Conservation (phyloP, 371 early-diverging fungal genomes). For the Funneliformis caledonium region DNA sequence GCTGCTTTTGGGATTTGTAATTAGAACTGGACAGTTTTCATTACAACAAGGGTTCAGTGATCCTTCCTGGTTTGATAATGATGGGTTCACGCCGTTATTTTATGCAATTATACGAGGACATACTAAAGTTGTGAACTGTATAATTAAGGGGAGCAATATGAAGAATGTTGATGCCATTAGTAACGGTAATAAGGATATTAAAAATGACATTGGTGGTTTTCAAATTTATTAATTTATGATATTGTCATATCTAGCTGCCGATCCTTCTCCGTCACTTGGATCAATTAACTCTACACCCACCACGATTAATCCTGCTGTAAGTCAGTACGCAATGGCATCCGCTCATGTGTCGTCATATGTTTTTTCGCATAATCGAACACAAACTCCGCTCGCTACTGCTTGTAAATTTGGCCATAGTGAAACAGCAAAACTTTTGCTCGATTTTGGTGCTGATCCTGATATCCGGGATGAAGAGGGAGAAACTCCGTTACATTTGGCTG, state of each 20-base stretch:
- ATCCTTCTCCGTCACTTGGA: neutral
- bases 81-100: slow-evolving; percentile 69
- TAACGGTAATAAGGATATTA: neutral
- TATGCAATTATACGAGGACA: slow-evolving; percentile 69
- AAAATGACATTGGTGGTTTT: neutral
- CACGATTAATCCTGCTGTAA: neutral
- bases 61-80: slow-evolving; percentile 59
- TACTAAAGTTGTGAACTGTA: slow-evolving; percentile 65
- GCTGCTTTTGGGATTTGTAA: slow-evolving; percentile 55
- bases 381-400: slow-evolving; percentile 41
- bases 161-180: neutral
- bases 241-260: neutral
- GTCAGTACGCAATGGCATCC: too few species aligned
- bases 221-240: too few species aligned
- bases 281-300: neutral
- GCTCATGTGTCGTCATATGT: neutral
- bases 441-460: slow-evolving; percentile 58
- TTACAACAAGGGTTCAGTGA: slow-evolving; percentile 46
- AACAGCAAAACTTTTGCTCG: slow-evolving; percentile 56
- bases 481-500: slow-evolving; percentile 64
- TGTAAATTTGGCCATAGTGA: slow-evolving; percentile 40
- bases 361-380: neutral
- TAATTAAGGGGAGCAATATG: neutral
- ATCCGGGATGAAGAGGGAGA: slow-evolving; percentile 69
- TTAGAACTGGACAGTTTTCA: neutral